These are phyloP conservation scores for Russula compacta DNA, from an alignment of 768 basidiomycete species.

Conservation along the genomic window DNA sequence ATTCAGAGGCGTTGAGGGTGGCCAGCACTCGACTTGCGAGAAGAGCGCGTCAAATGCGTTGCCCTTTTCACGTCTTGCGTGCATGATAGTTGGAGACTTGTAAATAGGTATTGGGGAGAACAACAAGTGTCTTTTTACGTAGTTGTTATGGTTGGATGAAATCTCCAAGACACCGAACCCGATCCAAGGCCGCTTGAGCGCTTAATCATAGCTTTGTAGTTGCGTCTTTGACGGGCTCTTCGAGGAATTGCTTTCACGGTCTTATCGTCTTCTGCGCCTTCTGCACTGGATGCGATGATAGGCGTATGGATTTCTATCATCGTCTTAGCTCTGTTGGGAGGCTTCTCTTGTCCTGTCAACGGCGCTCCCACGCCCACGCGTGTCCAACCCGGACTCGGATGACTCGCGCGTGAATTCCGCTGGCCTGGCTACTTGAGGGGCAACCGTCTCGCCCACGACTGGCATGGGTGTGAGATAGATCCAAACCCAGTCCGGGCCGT, in stretches of 20 bases:
- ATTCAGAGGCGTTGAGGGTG: constrained; percentile 4
- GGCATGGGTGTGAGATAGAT: too few species aligned
- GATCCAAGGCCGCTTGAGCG: not conserved
- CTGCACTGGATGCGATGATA: not conserved
- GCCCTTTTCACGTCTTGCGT: not conserved
- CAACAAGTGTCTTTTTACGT: not conserved
- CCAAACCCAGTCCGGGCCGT: not conserved
- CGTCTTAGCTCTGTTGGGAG: not conserved
- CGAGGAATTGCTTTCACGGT: not conserved
- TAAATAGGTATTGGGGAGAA: not conserved
- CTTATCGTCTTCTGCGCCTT: not conserved
- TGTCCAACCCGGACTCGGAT: not conserved
- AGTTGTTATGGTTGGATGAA: not conserved
- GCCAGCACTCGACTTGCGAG: too few species aligned
- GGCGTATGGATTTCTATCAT: not conserved
- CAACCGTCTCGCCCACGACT: too few species aligned
- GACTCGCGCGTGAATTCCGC: not conserved
- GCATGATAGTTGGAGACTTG: not conserved
- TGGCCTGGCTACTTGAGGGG: not conserved
- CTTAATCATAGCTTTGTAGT: not conserved
- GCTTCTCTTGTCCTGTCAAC: not conserved
- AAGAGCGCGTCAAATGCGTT: not conserved
- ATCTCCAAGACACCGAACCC: not conserved
- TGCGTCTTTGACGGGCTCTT: not conserved
- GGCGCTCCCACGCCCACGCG: not conserved